Base-by-base conservation (phyloP, 768 basidiomycete species). In the Albatrellus ellisii region DNA sequence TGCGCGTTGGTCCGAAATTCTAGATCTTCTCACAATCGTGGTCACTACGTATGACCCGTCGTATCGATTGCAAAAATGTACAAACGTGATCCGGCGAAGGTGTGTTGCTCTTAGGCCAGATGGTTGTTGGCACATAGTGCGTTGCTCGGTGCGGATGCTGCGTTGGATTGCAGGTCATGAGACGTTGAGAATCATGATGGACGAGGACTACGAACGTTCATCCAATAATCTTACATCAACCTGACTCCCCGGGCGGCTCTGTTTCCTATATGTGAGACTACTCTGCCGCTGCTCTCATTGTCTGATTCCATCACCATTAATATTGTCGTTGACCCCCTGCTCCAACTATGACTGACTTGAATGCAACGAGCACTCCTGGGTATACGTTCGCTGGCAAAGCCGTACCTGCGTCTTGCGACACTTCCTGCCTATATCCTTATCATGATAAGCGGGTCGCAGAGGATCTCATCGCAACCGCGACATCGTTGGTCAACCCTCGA, bases 401-500 rank as follows among this genome's bases (percentile, higher is more conserved):
- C 18, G n/a, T n/a, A n/a, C 42, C 39, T 21, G 29, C 18, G 15
- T 42, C 50, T 29, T 35, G 42, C 22, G 21, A 45, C 37, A 50
- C 64, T 27, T 62, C 37, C 24, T 27, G 62, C 40, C 52, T 70
- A 9, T 59, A 62, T 34, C 60, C 68, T 9, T 54, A 61, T 50
- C 67, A 69, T 44, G 62, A 64, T 14, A 55, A 60, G 9, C 56
- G 58, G 27, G 61, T 66, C 20, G 66, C 68, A 4, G 52, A 60
- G 34, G 62, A 66, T 44, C 54, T 73, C 43, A 67, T 72, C 34
- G 53, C 55, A 10, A 66, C 62, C 3, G 70, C 71, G 7, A 55
- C 59, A 17, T 62, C 64, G 6, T 52, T 72, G 20, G 70, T 73
- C 3, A 56, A 66, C 49, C 65, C 68, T 21, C 62, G 61, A 14